phyloP scores from a whole-genome alignment of 345 rosid genomes.

The rapeseed (Brassica napus) region Da-Ae NC_063444.1:7886501-7887000 shows the following conservation, averaged over 20 bases:
- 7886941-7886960: neutral
- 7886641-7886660: conserved; percentile 70
- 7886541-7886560: conserved; percentile 78
- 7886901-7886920: conserved; percentile 77
- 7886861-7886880: conserved; percentile 88
- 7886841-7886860: conserved; percentile 77
- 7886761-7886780: neutral
- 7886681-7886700: conserved; percentile 80
- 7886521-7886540: conserved; percentile 82
- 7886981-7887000: neutral
- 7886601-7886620: conserved; percentile 87
- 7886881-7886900: conserved; percentile 74
- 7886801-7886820: conserved; percentile 72
- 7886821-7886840: conserved; percentile 84
- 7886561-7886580: conserved; percentile 93
- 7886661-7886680: conserved; percentile 94
- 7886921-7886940: neutral
- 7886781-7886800: neutral
- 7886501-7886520: conserved; percentile 66
- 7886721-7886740: conserved; percentile 27
- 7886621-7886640: conserved; percentile 92
- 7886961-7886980: neutral
- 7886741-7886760: neutral
- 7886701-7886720: conserved; percentile 85
- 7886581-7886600: conserved; percentile 88